Percentiles rank a stretch among this genome's conserved stretches.
These are phyloP conservation scores for Termitomyces sp. DNA, from an alignment of 768 basidiomycete species.

Conservation along the genomic window DNA sequence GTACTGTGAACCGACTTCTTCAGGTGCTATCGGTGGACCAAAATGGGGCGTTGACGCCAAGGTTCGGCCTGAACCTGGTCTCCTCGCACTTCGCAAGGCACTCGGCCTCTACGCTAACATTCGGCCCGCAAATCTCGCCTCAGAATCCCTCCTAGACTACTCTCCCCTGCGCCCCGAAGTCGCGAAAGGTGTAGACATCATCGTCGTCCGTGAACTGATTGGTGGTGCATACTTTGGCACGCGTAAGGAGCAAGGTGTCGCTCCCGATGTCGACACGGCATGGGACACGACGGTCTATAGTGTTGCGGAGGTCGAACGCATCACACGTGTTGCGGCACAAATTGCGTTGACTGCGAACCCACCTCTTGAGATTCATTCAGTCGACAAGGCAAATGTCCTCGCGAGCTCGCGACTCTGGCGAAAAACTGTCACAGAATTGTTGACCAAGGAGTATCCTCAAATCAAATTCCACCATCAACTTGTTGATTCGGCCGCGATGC, in stretches of 20 bases:
- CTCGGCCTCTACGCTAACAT: slow-evolving; percentile 98
- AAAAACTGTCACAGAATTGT: slow-evolving; percentile 82
- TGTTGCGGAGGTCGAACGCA: slow-evolving; percentile 85
- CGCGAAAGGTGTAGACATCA: slow-evolving; percentile 82
- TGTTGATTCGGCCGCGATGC: slow-evolving; percentile 95
- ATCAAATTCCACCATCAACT: slow-evolving; percentile 85
- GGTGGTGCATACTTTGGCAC: slow-evolving; percentile 95
- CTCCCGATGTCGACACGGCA: slow-evolving; percentile 62
- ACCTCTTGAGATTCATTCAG: slow-evolving; percentile 82
- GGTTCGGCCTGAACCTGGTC: slow-evolving; percentile 89
- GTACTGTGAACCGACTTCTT: not conserved
- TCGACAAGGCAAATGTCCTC: slow-evolving; percentile 99
- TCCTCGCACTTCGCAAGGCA: slow-evolving; percentile 83
- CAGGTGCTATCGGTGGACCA: slow-evolving; percentile 97
- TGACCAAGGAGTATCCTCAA: slow-evolving; percentile 84
- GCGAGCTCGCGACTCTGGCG: slow-evolving; percentile 94
- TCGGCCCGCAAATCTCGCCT: slow-evolving; percentile 92
- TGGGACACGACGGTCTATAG: slow-evolving; percentile 96
- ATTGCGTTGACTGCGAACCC: slow-evolving; percentile 82
- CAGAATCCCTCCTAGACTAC: slow-evolving; percentile 79
- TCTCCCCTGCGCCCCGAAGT: slow-evolving; percentile 87
- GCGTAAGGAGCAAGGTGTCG: slow-evolving; percentile 79
- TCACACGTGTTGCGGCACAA: slow-evolving; percentile 92
- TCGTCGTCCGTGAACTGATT: slow-evolving; percentile 94
- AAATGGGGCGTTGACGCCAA: slow-evolving; percentile 93